Percentiles rank a stretch among this genome's conserved stretches.
Conservation (phyloP, 2,329 filamentous ascomycete genomes). For the Hirsutella thompsonii region DNA sequence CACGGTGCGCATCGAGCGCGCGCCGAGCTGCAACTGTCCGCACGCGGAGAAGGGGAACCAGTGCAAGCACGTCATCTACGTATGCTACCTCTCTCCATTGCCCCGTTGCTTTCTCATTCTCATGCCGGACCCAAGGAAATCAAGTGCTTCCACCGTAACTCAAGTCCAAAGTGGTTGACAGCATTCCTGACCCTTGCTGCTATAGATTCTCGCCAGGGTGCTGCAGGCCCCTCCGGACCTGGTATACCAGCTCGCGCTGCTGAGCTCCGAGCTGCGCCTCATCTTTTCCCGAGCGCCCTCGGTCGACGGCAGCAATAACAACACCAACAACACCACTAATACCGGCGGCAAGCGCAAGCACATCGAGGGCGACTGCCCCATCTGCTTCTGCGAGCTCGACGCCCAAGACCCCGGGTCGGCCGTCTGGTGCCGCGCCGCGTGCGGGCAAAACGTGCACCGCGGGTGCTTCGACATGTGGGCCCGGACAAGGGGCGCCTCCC, state of each 20-base stretch:
- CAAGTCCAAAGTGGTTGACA: no score
- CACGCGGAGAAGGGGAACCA: conserved; percentile 39
- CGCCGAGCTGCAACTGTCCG: conserved; percentile 43
- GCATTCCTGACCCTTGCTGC: no score
- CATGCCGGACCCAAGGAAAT: no score
- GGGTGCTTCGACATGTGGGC: conserved; percentile 43
- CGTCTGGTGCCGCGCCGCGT: conserved; percentile 38
- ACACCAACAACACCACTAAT: not conserved
- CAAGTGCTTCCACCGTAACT: not conserved
- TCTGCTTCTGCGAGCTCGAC: conserved; percentile 40
- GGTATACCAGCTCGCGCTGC: conserved; percentile 49
- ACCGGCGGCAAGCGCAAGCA: conserved; percentile 29
- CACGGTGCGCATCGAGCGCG: conserved; percentile 36
- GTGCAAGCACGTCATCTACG: conserved; percentile 55
- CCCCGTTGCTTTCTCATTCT: no score
- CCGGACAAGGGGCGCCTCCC: conserved; percentile 22
- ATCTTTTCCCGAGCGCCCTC: conserved; percentile 35
- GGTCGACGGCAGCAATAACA: conserved; percentile 17
- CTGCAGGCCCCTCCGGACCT: conserved; percentile 42
- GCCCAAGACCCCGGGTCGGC: conserved; percentile 19
- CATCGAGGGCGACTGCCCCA: conserved; percentile 40
- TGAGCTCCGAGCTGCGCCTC: conserved; percentile 42
- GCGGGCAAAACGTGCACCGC: conserved; percentile 42
- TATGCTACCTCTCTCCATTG: conserved; percentile 10
- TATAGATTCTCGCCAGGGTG: conserved; percentile 42